These are phyloP conservation scores for Dactylella cylindrospora DNA, from an alignment of 2,329 filamentous ascomycete genomes.

Conservation along the genomic window DNA sequence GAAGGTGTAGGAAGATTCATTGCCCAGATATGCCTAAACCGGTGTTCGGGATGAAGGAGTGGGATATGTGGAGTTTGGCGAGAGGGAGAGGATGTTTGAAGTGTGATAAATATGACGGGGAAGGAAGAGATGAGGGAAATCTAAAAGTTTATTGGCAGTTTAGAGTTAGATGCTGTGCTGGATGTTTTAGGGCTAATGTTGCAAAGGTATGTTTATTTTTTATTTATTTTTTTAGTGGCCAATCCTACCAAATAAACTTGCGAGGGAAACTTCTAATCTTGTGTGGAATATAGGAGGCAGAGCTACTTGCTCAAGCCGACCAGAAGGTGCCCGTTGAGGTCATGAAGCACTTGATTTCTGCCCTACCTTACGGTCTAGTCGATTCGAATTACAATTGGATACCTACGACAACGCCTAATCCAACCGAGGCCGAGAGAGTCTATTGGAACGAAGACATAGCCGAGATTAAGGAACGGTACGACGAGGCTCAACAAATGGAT, in stretches of 20 bases:
- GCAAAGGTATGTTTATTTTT: slow-evolving; percentile 62
- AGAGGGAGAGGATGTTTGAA: slow-evolving; percentile 67
- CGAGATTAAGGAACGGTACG: slow-evolving; percentile 64
- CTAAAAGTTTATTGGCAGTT: slow-evolving; percentile 63
- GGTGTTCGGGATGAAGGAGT: slow-evolving; percentile 65
- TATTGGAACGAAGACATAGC: slow-evolving; percentile 67
- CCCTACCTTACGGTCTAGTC: slow-evolving; percentile 67
- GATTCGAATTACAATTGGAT: slow-evolving; percentile 46
- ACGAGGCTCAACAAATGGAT: slow-evolving; percentile 67
- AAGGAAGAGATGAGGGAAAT: slow-evolving; percentile 42
- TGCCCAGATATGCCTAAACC: slow-evolving; percentile 70
- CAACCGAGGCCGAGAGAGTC: slow-evolving; percentile 63
- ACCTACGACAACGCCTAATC: slow-evolving; percentile 52
- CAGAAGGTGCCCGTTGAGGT: slow-evolving; percentile 64
- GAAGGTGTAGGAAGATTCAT: slow-evolving; percentile 45
- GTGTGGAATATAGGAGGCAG: slow-evolving; percentile 46
- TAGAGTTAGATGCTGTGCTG: slow-evolving; percentile 65
- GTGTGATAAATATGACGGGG: slow-evolving; percentile 58
- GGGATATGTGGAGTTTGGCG: slow-evolving; percentile 74
- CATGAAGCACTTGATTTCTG: slow-evolving; percentile 65
- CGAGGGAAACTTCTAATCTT: no score
- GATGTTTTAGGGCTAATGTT: slow-evolving; percentile 64
- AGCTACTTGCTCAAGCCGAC: slow-evolving; percentile 65
- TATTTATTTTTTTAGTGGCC: not conserved
- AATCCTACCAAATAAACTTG: no score